Conservation (phyloP, 306 rosid species). For the Geum urbanum region DNA sequence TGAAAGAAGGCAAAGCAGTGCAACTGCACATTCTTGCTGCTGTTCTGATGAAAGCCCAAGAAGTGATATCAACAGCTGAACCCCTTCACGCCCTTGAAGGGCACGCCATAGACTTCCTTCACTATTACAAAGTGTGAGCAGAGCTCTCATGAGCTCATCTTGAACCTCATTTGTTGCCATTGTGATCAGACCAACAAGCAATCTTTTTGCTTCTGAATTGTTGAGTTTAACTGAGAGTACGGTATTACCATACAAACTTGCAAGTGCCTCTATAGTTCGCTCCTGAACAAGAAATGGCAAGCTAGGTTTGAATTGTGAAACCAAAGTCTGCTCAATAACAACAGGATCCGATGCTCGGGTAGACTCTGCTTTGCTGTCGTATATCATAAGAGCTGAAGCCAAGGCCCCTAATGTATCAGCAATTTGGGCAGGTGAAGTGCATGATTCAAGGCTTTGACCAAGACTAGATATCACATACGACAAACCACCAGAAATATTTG, state of each 20-base stretch:
- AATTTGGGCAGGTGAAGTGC: conserved; percentile 77
- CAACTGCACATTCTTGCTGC: conserved; percentile 98
- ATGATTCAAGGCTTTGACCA: conserved; percentile 98
- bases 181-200: conserved; percentile 96
- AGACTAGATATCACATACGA: conserved; percentile 93
- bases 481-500: conserved; percentile 97
- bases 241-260: conserved; percentile 86
- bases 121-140: conserved; percentile 69
- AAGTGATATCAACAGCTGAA: conserved; percentile 89
- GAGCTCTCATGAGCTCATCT: conserved; percentile 83
- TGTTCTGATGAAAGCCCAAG: conserved; percentile 97
- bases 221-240: conserved; percentile 66
- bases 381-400: conserved; percentile 98
- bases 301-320: conserved; percentile 70
- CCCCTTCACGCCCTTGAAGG: conserved; percentile 95
- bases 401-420: conserved; percentile 97
- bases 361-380: conserved; percentile 80
- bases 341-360: conserved; percentile 79
- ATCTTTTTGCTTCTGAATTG: conserved; percentile 79
- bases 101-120: conserved; percentile 89
- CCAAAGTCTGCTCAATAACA: conserved; percentile 72
- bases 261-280: conserved; percentile 93
- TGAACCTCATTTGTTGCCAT: conserved; percentile 92
- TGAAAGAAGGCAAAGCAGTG: conserved; percentile 83
- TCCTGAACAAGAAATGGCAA: conserved; percentile 86